phyloP scores from a whole-genome alignment of 129 eudicot genomes.

The Centrapalus pauciflorus region DNA sequence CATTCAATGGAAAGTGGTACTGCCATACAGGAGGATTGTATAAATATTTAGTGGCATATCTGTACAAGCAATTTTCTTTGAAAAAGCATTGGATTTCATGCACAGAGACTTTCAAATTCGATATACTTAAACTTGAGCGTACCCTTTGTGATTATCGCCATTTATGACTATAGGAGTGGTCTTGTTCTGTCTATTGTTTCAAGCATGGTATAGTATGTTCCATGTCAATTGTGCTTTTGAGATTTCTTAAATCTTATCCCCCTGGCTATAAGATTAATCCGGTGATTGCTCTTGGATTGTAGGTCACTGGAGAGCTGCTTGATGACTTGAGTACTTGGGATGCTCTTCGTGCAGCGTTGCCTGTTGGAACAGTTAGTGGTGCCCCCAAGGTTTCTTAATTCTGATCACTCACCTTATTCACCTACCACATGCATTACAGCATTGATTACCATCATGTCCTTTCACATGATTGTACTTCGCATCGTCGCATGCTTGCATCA shows the following conservation, averaged over 20 bases:
- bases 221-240: too few relatives aligned
- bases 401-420: neutral
- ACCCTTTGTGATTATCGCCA: neutral
- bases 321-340: slow-evolving; percentile 85
- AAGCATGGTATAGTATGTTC: neutral
- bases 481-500: too few relatives aligned
- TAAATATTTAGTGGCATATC: neutral
- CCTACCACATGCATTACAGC: neutral
- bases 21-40: neutral
- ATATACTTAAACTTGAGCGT: neutral
- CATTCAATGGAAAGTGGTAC: neutral
- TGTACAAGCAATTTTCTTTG: neutral
- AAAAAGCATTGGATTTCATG: neutral
- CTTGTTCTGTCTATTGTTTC: neutral
- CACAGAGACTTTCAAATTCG: neutral
- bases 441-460: neutral
- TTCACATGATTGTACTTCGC: too few relatives aligned
- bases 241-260: too few relatives aligned
- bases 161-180: neutral
- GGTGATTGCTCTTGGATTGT: slow-evolving; percentile 10
- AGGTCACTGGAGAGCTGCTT: slow-evolving; percentile 92
- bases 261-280: neutral
- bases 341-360: slow-evolving; percentile 94
- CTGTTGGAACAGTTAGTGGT: slow-evolving; percentile 99
- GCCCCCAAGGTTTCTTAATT: slow-evolving; percentile 76